Conservation (phyloP, 2,329 filamentous ascomycete genomes). For the Biscogniauxia mediterranea region DNA sequence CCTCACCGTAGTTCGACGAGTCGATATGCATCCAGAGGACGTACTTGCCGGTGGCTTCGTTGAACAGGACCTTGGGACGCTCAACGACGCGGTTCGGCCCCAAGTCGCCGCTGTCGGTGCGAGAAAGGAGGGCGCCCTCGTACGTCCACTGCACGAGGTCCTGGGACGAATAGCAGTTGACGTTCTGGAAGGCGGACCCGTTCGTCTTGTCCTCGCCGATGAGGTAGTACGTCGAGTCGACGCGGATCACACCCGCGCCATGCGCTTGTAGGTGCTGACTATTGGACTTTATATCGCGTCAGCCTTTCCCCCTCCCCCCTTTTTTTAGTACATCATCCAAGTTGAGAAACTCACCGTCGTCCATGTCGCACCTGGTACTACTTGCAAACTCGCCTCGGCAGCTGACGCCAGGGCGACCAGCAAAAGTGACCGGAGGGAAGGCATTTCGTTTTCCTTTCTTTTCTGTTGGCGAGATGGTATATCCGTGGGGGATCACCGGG, state of each 20-base stretch:
- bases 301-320: background rate
- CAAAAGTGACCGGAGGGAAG: background rate
- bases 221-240: constrained; percentile 60
- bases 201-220: constrained; percentile 68
- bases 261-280: constrained; percentile 63
- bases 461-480: background rate
- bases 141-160: constrained; percentile 65
- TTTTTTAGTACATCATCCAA: background rate
- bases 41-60: constrained; percentile 60
- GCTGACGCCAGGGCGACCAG: background rate
- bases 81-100: constrained; percentile 63
- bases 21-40: constrained; percentile 70
- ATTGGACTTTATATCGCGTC: constrained; percentile 31
- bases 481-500: background rate
- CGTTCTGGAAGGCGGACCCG: constrained; percentile 59
- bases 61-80: constrained; percentile 30
- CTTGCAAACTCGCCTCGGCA: constrained; percentile 31
- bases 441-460: background rate
- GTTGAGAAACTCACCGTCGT: constrained; percentile 36
- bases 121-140: constrained; percentile 56
- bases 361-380: constrained; percentile 47
- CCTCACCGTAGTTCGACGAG: constrained; percentile 54
- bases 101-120: constrained; percentile 50
- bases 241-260: constrained; percentile 61
- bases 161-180: constrained; percentile 66